A percentile compares a stretch with the other conserved stretches of the same genome.
Evolutionary conservation across 1,284 basidiomycete species (phyloP).

Genomic region (Apiotrichum gracile): DNA sequence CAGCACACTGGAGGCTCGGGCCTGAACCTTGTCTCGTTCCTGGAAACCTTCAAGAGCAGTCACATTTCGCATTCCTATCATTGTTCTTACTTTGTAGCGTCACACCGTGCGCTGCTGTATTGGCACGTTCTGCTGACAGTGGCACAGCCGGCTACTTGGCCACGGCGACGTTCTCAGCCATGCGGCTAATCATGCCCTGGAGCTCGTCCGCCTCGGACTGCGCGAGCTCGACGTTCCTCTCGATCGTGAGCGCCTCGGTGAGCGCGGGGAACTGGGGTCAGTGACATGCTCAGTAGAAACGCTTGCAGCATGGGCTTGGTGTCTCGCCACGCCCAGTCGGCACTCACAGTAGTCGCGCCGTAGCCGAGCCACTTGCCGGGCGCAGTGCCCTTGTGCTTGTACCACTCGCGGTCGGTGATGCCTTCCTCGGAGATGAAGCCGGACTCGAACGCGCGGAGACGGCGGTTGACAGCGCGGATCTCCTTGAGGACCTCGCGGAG

Average conservation of each 20-base stretch:
- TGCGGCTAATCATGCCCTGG: constrained; percentile 53
- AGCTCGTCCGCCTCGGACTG: constrained; percentile 63
- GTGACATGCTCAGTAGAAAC: background rate
- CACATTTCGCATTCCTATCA: no score
- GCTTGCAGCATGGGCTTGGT: no score
- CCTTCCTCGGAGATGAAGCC: constrained; percentile 79
- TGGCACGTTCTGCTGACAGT: no score
- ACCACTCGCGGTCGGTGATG: constrained; percentile 74
- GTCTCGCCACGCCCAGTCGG: no score
- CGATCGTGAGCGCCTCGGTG: constrained; percentile 69
- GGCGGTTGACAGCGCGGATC: constrained; percentile 63
- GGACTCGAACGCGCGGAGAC: constrained; percentile 68
- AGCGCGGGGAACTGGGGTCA: constrained; percentile 59
- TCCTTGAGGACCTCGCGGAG: constrained; percentile 60
- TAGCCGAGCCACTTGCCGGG: constrained; percentile 88
- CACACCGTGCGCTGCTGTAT: no score
- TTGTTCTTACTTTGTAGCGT: no score
- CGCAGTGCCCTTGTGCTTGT: constrained; percentile 74
- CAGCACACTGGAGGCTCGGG: no score
- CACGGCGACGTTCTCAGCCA: constrained; percentile 50
- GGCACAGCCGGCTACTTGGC: background rate
- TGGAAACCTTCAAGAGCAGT: no score
- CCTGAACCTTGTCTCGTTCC: background rate
- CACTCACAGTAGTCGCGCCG: constrained; percentile 53
- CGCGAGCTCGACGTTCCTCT: constrained; percentile 59